Base-by-base conservation (phyloP, 108 stramenopile genomes). In the Craspedostauros australis region DNA sequence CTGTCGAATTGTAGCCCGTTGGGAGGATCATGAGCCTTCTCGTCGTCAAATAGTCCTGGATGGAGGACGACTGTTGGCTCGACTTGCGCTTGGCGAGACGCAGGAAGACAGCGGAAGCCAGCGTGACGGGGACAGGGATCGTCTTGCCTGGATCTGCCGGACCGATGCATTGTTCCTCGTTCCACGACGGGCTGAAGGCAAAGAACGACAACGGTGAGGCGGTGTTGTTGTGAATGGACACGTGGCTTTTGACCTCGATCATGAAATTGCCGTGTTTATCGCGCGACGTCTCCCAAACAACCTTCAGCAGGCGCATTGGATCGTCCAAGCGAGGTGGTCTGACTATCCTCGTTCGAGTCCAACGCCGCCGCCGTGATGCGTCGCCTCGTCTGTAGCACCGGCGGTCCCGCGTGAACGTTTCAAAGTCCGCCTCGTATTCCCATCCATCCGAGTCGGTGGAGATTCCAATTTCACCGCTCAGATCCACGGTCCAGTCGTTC, bases 341-440 rank as follows among this genome's bases (percentile, higher is more conserved):
- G 1, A 78, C 67, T 26, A 83, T 76, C 24, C 88, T 57, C 24
- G 74, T 77, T 49, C 88, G 77, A 7, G 75, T 77, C 88, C 88
- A 89, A 5, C 81, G 61, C 31, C 83, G 52, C 19, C 88, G 61
- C 25, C 88, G 62, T 43, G 83, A 89, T 4, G 53, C 45, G 42
- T 80, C 84, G 27, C 88, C 88, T 19, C 76, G 60, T 28, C 50
- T 36, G 57, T 84, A 89, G 28, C 50, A 68, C 9, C 84, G 79
- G 15, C 76, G 50, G 4, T 15, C 31, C 25, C 65, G 29, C 42
- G 59, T 68, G 38, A 89, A 89, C 2, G 74, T 79, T 51, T 80
- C 81, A 54, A 89, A 89, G 48, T 82, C 81, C 23, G 73, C 60
- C n/a, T 66, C 59, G 52, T 89, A 89, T 51, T 85, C 81, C 79